Percentiles rank a stretch among this genome's conserved stretches.
These are phyloP conservation scores for Tricladium varicosporioides DNA, from an alignment of 2,329 filamentous ascomycete genomes.

Conservation along the genomic window DNA sequence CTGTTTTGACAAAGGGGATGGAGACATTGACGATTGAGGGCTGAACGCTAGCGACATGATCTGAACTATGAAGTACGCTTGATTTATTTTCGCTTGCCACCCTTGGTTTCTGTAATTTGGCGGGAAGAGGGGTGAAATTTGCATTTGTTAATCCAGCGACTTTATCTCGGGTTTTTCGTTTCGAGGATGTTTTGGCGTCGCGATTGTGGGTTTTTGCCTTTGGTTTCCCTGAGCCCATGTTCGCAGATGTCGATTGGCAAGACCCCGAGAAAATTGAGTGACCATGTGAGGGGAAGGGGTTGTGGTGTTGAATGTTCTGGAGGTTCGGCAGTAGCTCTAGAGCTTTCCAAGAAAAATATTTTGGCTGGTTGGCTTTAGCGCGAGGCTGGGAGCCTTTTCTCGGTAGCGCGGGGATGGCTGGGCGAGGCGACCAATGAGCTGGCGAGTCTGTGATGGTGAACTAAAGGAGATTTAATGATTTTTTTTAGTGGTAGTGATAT, in stretches of 20 bases:
- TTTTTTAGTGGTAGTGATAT: too few relatives aligned
- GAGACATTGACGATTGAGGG: too few relatives aligned
- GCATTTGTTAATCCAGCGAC: too few relatives aligned
- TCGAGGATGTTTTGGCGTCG: too few relatives aligned
- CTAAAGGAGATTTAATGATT: background rate
- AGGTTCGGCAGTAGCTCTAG: background rate
- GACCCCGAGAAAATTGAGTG: too few relatives aligned
- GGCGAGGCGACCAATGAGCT: background rate
- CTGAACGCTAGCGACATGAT: background rate
- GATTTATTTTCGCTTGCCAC: too few relatives aligned
- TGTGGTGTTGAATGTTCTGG: background rate
- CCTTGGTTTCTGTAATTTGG: too few relatives aligned
- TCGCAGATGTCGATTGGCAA: too few relatives aligned
- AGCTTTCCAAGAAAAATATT: conserved; percentile 18
- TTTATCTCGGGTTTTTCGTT: too few relatives aligned
- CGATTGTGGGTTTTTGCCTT: too few relatives aligned
- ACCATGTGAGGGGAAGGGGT: background rate
- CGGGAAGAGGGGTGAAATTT: too few relatives aligned
- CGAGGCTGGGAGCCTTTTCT: conserved; percentile 16
- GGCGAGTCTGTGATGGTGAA: background rate
- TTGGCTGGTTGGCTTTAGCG: conserved; percentile 12
- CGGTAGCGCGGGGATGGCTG: background rate
- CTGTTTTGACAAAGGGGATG: background rate
- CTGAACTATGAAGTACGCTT: background rate
- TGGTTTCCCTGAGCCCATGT: too few relatives aligned